Evolutionary conservation across 306 rosid species (phyloP), one percentile per base, ranked within the genome.

Genomic region (Glycyrrhiza uralensis): DNA sequence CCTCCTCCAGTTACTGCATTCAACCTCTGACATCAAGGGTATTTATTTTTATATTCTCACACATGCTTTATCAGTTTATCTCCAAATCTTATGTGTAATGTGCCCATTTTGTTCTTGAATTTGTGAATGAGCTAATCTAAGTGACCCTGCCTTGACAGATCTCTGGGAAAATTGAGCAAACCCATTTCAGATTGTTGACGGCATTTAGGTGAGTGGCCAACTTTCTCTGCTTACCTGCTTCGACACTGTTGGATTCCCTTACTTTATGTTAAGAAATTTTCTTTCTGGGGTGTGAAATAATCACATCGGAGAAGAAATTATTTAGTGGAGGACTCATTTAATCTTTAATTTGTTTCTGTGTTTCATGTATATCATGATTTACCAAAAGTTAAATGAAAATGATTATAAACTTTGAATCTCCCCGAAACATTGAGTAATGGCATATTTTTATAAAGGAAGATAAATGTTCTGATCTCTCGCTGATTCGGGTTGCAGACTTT

Each of bases 191-290:
- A 81, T 75, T 69, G 7, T 52, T 59, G 49, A 50, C 72, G 49
- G 35, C 20, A 80, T 76, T 52, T 20, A 83, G 83, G 99, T 91
- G 20, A 66, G 88, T 73, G 65, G 1, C 35, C 63, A 18, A 14
- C 11, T 72, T 69, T 9, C 33, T 76, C 12, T 19, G 22, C 22
- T 35, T 69, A 3, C 12, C 11, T 69, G 74, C 38, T 67, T n/a
- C 20, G 8, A 13, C 52, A 7, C 3, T 67, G 54, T 61, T 67
- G 22, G 26, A 67, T 66, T 65, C 15, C 15, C 42, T 66, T 73
- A 12, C 35, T 77, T 41, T 70, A 5, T 62, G 52, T 52, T n/a
- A n/a, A n/a, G n/a, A 44, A 33, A 54, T 54, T 65, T 41, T 56
- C 52, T 32, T 76, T 67, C 39, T 42, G 22, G 5, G 30, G 12